Evolutionary conservation across 108 stramenopile genomes (phyloP).

Genomic region (Parmales sp.): DNA sequence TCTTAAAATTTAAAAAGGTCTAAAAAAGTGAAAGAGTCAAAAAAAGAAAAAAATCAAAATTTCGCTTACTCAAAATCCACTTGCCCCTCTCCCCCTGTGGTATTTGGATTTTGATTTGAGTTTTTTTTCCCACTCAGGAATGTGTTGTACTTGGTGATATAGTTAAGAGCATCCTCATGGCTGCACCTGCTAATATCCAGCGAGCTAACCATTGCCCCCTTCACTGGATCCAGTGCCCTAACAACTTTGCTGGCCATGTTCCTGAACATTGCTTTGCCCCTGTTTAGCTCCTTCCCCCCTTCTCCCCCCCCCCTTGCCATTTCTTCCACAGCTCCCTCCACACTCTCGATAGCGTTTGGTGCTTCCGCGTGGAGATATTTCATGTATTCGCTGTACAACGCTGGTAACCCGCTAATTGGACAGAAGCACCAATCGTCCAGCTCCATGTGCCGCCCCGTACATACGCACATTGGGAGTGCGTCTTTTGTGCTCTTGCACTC

Average conservation of each 20-base stretch:
- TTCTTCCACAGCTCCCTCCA: slow-evolving; percentile 10
- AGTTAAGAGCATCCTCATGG: background rate
- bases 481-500: slow-evolving; percentile 50
- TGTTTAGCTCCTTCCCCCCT: background rate
- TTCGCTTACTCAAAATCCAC: too few species aligned
- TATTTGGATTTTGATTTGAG: too few species aligned
- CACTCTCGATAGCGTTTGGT: slow-evolving; percentile 5
- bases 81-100: too few species aligned
- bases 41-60: too few species aligned
- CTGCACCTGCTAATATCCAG: background rate
- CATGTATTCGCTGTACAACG: slow-evolving; percentile 41
- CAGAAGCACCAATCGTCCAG: slow-evolving; percentile 51
- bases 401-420: slow-evolving; percentile 43
- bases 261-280: background rate
- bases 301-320: background rate
- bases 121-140: too few species aligned
- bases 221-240: slow-evolving; percentile 5
- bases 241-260: slow-evolving; percentile 10
- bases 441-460: slow-evolving; percentile 56
- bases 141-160: slow-evolving; percentile 4
- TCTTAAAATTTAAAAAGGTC: too few species aligned
- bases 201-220: background rate
- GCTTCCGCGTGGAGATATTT: slow-evolving; percentile 32
- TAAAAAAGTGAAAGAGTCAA: too few species aligned
- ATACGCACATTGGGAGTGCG: slow-evolving; percentile 46